These are phyloP conservation scores for Periconia digitata DNA, from an alignment of 2,329 filamentous ascomycete genomes.

Conservation along the genomic window DNA sequence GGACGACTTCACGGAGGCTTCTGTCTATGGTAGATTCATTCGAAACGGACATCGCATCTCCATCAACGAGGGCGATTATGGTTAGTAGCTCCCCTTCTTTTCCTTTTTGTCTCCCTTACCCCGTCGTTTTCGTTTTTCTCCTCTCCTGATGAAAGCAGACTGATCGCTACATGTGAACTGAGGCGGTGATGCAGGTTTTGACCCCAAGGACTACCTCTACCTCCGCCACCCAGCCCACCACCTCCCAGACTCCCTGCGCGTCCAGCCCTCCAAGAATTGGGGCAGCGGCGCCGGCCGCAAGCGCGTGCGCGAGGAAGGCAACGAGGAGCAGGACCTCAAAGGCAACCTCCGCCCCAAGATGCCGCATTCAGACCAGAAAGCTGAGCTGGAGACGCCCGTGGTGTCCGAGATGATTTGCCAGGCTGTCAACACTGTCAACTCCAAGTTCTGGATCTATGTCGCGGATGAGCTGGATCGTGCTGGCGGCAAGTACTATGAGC, in stretches of 20 bases:
- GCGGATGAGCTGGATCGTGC: slow-evolving; percentile 35
- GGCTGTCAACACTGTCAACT: slow-evolving; percentile 29
- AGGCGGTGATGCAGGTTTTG: slow-evolving; percentile 28
- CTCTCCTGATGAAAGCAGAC: neutral
- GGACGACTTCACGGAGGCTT: slow-evolving; percentile 25
- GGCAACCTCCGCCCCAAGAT: slow-evolving; percentile 22
- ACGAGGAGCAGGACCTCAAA: slow-evolving; percentile 22
- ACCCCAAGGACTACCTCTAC: slow-evolving; percentile 37
- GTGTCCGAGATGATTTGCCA: slow-evolving; percentile 28
- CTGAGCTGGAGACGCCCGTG: slow-evolving; percentile 19
- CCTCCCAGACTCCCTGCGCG: neutral
- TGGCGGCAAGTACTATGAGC: slow-evolving; percentile 24
- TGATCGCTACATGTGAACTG: slow-evolving; percentile 4
- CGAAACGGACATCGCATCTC: slow-evolving; percentile 31
- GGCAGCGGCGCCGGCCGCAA: slow-evolving; percentile 15
- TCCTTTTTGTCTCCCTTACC: neutral
- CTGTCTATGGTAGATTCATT: slow-evolving; percentile 43
- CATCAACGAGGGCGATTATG: slow-evolving; percentile 13
- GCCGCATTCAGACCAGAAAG: slow-evolving; percentile 4
- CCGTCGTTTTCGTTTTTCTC: neutral
- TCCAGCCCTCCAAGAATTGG: slow-evolving; percentile 1
- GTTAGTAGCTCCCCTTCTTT: neutral
- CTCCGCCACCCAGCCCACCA: slow-evolving; percentile 19
- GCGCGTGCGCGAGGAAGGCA: slow-evolving; percentile 23
- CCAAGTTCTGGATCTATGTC: slow-evolving; percentile 35